Percentiles rank a stretch among this genome's conserved stretches.
These are phyloP conservation scores for Phytophthora pini DNA, from an alignment of 352 stramenopile genomes.

Conservation along the genomic window DNA sequence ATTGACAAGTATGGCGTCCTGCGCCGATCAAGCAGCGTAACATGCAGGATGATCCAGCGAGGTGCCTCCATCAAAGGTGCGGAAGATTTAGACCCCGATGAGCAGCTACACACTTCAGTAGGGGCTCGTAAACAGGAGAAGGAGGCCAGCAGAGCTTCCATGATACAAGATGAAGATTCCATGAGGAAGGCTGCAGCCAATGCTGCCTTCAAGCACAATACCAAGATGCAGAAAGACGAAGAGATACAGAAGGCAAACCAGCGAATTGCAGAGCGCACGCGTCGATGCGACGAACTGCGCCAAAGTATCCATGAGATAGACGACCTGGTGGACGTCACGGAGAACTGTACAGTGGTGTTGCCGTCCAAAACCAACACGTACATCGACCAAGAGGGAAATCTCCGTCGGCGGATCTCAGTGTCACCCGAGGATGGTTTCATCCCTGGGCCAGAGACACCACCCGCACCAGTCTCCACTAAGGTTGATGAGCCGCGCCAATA, in stretches of 20 bases:
- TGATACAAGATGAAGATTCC: constrained; percentile 16
- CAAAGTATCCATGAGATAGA: constrained; percentile 6
- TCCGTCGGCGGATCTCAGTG: constrained; percentile 38
- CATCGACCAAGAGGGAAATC: constrained; percentile 57
- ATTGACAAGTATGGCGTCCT: constrained; percentile 53
- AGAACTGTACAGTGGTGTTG: constrained; percentile 40
- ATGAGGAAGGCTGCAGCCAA: constrained; percentile 37
- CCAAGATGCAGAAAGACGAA: constrained; percentile 37
- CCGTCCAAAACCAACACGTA: constrained; percentile 51
- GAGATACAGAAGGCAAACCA: constrained; percentile 43
- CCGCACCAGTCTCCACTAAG: constrained; percentile 7
- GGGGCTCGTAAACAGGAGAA: constrained; percentile 5
- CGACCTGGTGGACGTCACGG: constrained; percentile 41
- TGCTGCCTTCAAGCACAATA: constrained; percentile 38
- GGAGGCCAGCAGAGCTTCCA: constrained; percentile 1
- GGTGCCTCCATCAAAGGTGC: constrained; percentile 49
- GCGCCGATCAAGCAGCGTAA: constrained; percentile 42
- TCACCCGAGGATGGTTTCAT: constrained; percentile 7
- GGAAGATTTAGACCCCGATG: constrained; percentile 18
- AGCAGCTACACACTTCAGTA: constrained; percentile 38
- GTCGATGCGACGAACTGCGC: constrained; percentile 43
- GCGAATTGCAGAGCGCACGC: constrained; percentile 30
- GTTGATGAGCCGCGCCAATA: constrained; percentile 9
- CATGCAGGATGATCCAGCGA: constrained; percentile 40
- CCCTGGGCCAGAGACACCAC: constrained; percentile 4